A percentile compares a stretch with the other conserved stretches of the same genome.
Conservation (phyloP, 257 asterid species). For the Solanum etuberosum region DNA sequence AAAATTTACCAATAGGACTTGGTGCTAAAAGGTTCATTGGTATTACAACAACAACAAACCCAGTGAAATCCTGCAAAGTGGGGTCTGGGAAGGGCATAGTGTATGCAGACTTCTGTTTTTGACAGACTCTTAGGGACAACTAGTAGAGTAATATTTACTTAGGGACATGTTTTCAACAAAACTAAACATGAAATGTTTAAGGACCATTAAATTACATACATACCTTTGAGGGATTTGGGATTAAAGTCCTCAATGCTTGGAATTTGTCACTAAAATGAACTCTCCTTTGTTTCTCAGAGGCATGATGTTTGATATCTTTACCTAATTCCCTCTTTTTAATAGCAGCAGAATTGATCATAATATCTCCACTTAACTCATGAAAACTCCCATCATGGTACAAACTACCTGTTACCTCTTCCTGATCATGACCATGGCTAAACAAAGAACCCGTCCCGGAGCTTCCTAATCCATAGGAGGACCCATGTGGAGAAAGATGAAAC, state of each 20-base stretch:
- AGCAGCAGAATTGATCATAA: slow-evolving; percentile 23
- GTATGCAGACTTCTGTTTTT: neutral
- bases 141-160: neutral
- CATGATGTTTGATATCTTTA: slow-evolving; percentile 46
- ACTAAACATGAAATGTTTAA: neutral
- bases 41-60: neutral
- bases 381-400: slow-evolving; percentile 46
- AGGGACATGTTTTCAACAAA: neutral
- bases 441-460: slow-evolving; percentile 21
- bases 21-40: neutral
- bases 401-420: slow-evolving; percentile 32
- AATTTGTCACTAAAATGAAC: slow-evolving; percentile 51
- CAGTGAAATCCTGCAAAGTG: neutral
- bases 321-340: slow-evolving; percentile 29
- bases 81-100: neutral
- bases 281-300: slow-evolving; percentile 82
- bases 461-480: slow-evolving; percentile 19
- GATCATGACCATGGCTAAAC: slow-evolving; percentile 36
- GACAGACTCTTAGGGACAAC: neutral
- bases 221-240: slow-evolving; percentile 83
- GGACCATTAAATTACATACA: neutral
- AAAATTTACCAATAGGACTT: neutral
- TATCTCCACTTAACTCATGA: slow-evolving; percentile 51
- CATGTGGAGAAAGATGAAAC: slow-evolving; percentile 54
- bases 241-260: slow-evolving; percentile 35